phyloP scores from a whole-genome alignment of 2,329 filamentous ascomycete species.

The Dichotomopilus funicola region DNA sequence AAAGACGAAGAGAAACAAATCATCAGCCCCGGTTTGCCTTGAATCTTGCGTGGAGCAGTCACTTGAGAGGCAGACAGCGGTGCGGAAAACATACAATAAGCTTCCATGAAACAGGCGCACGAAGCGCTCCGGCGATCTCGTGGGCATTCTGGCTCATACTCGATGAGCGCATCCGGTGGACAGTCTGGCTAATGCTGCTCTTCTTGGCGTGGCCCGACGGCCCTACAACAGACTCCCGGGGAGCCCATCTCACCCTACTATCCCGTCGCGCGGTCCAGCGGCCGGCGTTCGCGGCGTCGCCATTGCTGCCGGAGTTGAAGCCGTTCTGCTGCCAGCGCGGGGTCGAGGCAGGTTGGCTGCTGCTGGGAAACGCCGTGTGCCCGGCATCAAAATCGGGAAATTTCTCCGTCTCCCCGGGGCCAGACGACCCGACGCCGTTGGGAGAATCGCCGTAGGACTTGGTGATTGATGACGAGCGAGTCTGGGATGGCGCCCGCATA shows the following conservation, averaged over 20 bases:
- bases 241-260: constrained; percentile 32
- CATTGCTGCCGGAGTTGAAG: constrained; percentile 19
- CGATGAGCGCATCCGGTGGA: constrained; percentile 71
- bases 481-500: constrained; percentile 31
- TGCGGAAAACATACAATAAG: constrained; percentile 60
- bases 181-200: constrained; percentile 85
- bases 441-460: constrained; percentile 25
- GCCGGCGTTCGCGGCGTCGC: constrained; percentile 31
- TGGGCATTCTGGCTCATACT: constrained; percentile 91
- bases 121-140: constrained; percentile 84
- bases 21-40: constrained; percentile 3
- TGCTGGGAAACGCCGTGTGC: constrained; percentile 11
- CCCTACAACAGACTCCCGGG: constrained; percentile 17
- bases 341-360: constrained; percentile 19
- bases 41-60: not conserved
- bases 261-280: constrained; percentile 58
- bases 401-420: constrained; percentile 42
- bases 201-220: constrained; percentile 59
- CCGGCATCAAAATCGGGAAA: constrained; percentile 49
- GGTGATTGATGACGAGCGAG: constrained; percentile 24
- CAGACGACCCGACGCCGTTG: constrained; percentile 22
- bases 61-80: not conserved
- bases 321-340: constrained; percentile 27
- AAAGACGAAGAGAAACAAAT: constrained; percentile 18
- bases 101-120: constrained; percentile 80